Conservation (phyloP, 2,329 filamentous ascomycete genomes). For the Ciborinia camelliae region DNA sequence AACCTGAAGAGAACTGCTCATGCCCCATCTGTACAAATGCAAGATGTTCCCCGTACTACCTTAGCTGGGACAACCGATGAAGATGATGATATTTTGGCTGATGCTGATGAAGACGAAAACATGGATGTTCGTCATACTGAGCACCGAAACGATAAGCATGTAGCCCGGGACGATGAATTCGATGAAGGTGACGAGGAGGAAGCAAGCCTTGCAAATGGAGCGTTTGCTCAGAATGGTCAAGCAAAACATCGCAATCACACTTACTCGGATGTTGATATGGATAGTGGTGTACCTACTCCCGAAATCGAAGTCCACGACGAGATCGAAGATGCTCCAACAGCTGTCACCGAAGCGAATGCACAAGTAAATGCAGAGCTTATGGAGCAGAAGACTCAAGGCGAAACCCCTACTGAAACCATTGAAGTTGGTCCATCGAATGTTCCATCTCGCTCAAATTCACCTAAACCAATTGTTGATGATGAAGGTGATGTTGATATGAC, state of each 20-base stretch:
- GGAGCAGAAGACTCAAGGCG: slow-evolving; percentile 35
- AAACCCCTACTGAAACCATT: slow-evolving; percentile 15
- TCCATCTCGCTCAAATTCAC: slow-evolving; percentile 33
- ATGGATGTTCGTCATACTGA: slow-evolving; percentile 80
- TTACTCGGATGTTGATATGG: slow-evolving; percentile 48
- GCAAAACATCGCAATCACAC: slow-evolving; percentile 56
- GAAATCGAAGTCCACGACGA: slow-evolving; percentile 30
- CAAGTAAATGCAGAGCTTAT: slow-evolving; percentile 35
- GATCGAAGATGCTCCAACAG: slow-evolving; percentile 31
- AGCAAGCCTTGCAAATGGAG: slow-evolving; percentile 67
- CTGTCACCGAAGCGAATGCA: slow-evolving; percentile 34
- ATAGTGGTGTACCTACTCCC: slow-evolving; percentile 48
- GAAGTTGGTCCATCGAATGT: slow-evolving; percentile 35
- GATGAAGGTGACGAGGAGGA: slow-evolving; percentile 91
- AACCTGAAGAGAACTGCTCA: slow-evolving; percentile 83
- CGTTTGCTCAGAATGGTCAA: slow-evolving; percentile 47
- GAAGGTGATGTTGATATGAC: slow-evolving; percentile 39
- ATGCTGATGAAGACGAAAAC: slow-evolving; percentile 79
- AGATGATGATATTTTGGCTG: slow-evolving; percentile 62
- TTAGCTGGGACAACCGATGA: slow-evolving; percentile 63
- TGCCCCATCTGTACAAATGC: slow-evolving; percentile 88
- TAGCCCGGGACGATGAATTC: slow-evolving; percentile 74
- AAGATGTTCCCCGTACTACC: slow-evolving; percentile 64
- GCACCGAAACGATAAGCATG: slow-evolving; percentile 75
- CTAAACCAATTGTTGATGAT: slow-evolving; percentile 30